These are phyloP conservation scores for Cordia subcordata DNA, from an alignment of 257 asterid genomes.

Conservation along the genomic window DNA sequence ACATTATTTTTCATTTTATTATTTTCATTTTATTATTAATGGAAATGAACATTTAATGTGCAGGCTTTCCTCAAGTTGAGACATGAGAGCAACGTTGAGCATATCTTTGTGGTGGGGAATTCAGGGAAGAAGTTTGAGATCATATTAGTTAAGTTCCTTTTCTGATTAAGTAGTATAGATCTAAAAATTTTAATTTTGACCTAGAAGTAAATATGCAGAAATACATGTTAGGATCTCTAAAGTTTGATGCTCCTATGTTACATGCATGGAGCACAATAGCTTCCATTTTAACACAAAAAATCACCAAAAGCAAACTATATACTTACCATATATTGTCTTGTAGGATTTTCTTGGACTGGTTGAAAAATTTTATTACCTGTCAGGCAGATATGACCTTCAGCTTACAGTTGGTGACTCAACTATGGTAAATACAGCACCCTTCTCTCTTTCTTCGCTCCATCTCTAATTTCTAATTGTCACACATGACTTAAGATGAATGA, in stretches of 20 bases:
- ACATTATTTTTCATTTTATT: slow-evolving; percentile 35
- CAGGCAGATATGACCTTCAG: slow-evolving; percentile 81
- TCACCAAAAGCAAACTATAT: no score
- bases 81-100: slow-evolving; percentile 86
- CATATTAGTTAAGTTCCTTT: slow-evolving; percentile 54
- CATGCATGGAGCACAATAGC: no score
- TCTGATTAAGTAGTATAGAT: slow-evolving; percentile 5
- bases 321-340: slow-evolving; percentile 21
- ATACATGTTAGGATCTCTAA: neutral
- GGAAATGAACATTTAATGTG: slow-evolving; percentile 9
- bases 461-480: neutral
- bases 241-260: no score
- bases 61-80: slow-evolving; percentile 85
- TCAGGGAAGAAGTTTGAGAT: slow-evolving; percentile 70
- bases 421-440: slow-evolving; percentile 49
- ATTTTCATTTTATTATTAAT: slow-evolving; percentile 10
- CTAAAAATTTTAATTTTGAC: no score
- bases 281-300: no score
- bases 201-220: no score
- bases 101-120: slow-evolving; percentile 76
- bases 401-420: slow-evolving; percentile 84
- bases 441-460: no score
- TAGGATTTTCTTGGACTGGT: slow-evolving; percentile 98
- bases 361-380: slow-evolving; percentile 79
- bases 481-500: neutral